A percentile compares a stretch with the other conserved stretches of the same genome.
Conservation (phyloP, 1,284 basidiomycete genomes). For the Puccinia hordei region DNA sequence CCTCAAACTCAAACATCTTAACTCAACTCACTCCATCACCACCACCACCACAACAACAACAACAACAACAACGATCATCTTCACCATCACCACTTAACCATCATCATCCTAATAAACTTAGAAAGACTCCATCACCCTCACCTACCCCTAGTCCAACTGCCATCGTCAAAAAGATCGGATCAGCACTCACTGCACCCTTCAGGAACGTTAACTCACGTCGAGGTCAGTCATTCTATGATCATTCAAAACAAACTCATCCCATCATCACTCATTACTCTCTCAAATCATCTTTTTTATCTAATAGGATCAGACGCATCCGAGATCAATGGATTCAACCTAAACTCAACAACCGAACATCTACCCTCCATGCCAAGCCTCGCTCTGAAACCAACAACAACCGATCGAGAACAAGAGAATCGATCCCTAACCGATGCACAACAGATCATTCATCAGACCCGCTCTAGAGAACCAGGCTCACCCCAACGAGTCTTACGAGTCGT, state of each 20-base stretch:
- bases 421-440: constrained; percentile 2
- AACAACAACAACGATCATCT: neutral
- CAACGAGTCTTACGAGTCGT: constrained; percentile 37
- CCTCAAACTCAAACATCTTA: neutral
- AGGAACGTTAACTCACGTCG: constrained; percentile 25
- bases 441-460: constrained; percentile 3
- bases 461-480: neutral
- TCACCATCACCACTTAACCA: neutral
- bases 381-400: neutral
- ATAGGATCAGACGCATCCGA: constrained; percentile 45
- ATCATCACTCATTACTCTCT: neutral
- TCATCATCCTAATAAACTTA: neutral
- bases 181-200: constrained; percentile 39
- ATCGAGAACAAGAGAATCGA: neutral
- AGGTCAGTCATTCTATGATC: too few relatives aligned
- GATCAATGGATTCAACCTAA: too few relatives aligned
- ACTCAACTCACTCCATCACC: neutral
- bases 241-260: too few relatives aligned
- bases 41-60: neutral
- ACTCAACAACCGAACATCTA: constrained; percentile 34
- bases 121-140: constrained; percentile 8
- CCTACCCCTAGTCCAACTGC: constrained; percentile 4
- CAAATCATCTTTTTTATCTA: neutral
- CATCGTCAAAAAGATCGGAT: constrained; percentile 38
- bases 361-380: constrained; percentile 28